These are phyloP conservation scores for Phyllosticta citribraziliensis DNA, from an alignment of 2,329 filamentous ascomycete species.

Conservation along the genomic window DNA sequence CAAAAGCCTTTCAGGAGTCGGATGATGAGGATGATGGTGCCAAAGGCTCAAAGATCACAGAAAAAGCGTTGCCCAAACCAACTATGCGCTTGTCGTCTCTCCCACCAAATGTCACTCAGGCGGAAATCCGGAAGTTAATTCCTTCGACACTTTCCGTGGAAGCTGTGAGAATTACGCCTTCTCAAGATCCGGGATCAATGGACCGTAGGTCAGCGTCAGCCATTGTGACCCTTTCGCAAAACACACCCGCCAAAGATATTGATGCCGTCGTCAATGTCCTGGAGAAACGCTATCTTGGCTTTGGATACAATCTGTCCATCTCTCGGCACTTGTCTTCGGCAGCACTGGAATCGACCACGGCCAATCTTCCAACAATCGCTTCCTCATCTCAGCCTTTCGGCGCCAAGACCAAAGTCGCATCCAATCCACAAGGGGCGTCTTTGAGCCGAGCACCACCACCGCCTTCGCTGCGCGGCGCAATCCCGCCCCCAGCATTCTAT, in stretches of 20 bases:
- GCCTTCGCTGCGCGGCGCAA: slow-evolving; percentile 44
- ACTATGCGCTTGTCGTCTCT: slow-evolving; percentile 46
- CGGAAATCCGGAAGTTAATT: slow-evolving; percentile 40
- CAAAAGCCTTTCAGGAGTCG: slow-evolving; percentile 28
- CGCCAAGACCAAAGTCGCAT: slow-evolving; percentile 49
- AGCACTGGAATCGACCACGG: slow-evolving; percentile 48
- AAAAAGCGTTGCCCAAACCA: slow-evolving; percentile 42
- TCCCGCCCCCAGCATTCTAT: slow-evolving; percentile 15
- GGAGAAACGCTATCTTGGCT: slow-evolving; percentile 77
- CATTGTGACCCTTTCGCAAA: slow-evolving; percentile 70
- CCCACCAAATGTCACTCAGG: slow-evolving; percentile 42
- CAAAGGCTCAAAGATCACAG: slow-evolving; percentile 32
- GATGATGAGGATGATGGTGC: slow-evolving; percentile 36
- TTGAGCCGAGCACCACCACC: slow-evolving; percentile 52
- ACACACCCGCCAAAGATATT: slow-evolving; percentile 74
- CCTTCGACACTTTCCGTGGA: slow-evolving; percentile 54
- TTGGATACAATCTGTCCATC: slow-evolving; percentile 70
- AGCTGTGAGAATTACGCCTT: slow-evolving; percentile 59
- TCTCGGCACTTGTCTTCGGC: slow-evolving; percentile 76
- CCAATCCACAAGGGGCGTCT: slow-evolving; percentile 37
- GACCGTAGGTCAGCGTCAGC: slow-evolving; percentile 67
- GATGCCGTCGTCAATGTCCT: slow-evolving; percentile 68
- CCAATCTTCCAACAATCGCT: slow-evolving; percentile 36
- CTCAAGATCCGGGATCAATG: slow-evolving; percentile 38
- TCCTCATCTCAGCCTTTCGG: slow-evolving; percentile 60